Evolutionary conservation across 2,329 filamentous ascomycete species (phyloP).

Genomic region (Hymenoscyphus repandus): DNA sequence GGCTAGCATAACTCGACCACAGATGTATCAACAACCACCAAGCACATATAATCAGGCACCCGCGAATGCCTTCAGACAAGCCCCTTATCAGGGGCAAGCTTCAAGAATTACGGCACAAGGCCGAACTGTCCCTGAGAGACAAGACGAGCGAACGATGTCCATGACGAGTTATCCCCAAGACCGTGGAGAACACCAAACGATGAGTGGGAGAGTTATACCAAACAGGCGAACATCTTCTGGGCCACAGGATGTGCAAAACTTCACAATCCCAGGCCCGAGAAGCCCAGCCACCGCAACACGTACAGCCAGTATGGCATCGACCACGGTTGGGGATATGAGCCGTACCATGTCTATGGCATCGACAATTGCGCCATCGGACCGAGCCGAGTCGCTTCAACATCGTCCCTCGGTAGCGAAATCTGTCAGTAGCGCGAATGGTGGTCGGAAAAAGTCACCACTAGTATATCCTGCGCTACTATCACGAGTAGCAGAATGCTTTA

Average conservation of each 20-base stretch:
- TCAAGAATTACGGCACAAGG: slow-evolving; percentile 87
- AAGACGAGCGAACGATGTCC: slow-evolving; percentile 93
- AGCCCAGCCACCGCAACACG: slow-evolving; percentile 46
- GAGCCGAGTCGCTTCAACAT: slow-evolving; percentile 45
- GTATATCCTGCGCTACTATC: slow-evolving; percentile 93
- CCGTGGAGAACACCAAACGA: slow-evolving; percentile 79
- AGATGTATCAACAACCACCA: slow-evolving; percentile 62
- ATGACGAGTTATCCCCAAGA: slow-evolving; percentile 81
- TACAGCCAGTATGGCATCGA: slow-evolving; percentile 53
- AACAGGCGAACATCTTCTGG: slow-evolving; percentile 50
- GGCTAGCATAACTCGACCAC: slow-evolving; percentile 68
- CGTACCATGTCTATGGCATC: slow-evolving; percentile 93
- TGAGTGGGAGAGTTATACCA: slow-evolving; percentile 88
- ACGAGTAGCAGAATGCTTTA: slow-evolving; percentile 88
- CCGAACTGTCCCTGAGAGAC: slow-evolving; percentile 82
- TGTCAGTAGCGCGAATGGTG: slow-evolving; percentile 26
- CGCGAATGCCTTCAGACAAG: slow-evolving; percentile 72
- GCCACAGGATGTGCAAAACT: slow-evolving; percentile 25
- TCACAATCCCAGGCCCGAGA: slow-evolving; percentile 20
- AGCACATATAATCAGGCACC: slow-evolving; percentile 61
- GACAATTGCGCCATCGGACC: slow-evolving; percentile 60
- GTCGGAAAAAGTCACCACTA: slow-evolving; percentile 58
- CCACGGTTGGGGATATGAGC: slow-evolving; percentile 36
- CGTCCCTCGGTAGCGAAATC: slow-evolving; percentile 49
- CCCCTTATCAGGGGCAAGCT: slow-evolving; percentile 61